These are phyloP conservation scores for Corniculantispora saksenae DNA, from an alignment of 2,329 filamentous ascomycete genomes.

Conservation along the genomic window DNA sequence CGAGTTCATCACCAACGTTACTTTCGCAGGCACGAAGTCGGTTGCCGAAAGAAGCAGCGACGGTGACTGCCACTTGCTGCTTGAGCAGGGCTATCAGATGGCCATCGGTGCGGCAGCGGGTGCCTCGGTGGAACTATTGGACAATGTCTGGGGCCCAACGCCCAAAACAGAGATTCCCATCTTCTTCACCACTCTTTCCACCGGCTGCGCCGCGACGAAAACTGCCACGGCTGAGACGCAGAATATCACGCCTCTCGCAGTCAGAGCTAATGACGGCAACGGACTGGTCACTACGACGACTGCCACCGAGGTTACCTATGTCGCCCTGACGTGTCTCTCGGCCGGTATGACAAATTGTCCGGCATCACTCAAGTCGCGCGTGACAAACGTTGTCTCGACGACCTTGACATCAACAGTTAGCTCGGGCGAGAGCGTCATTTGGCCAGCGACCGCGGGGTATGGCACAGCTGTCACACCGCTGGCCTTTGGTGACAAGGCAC, in stretches of 20 bases:
- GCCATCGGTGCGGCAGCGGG: slow-evolving; percentile 56
- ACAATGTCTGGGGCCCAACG: slow-evolving; percentile 51
- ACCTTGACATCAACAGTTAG: slow-evolving; percentile 44
- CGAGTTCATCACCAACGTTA: slow-evolving; percentile 55
- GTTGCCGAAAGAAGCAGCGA: slow-evolving; percentile 28
- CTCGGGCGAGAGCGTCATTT: slow-evolving; percentile 39
- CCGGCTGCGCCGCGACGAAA: slow-evolving; percentile 38
- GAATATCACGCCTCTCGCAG: slow-evolving; percentile 15
- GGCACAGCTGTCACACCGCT: slow-evolving; percentile 35
- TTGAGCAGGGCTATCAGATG: slow-evolving; percentile 52
- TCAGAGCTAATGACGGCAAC: slow-evolving; percentile 29
- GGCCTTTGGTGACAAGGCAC: slow-evolving; percentile 44
- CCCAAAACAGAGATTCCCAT: slow-evolving; percentile 49
- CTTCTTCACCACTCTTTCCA: slow-evolving; percentile 52
- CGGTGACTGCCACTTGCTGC: slow-evolving; percentile 42
- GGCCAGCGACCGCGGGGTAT: slow-evolving; percentile 36
- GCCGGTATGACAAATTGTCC: slow-evolving; percentile 51
- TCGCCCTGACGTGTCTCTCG: slow-evolving; percentile 45
- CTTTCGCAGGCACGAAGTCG: slow-evolving; percentile 31
- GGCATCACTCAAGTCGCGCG: slow-evolving; percentile 47
- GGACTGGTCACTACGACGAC: slow-evolving; percentile 37
- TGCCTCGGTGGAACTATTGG: slow-evolving; percentile 47
- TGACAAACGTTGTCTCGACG: slow-evolving; percentile 37
- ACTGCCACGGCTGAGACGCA: slow-evolving; percentile 20
- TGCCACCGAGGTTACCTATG: slow-evolving; percentile 42